Evolutionary conservation across 1,284 basidiomycete genomes (phyloP).

Genomic region (Cryptococcus sp.): DNA sequence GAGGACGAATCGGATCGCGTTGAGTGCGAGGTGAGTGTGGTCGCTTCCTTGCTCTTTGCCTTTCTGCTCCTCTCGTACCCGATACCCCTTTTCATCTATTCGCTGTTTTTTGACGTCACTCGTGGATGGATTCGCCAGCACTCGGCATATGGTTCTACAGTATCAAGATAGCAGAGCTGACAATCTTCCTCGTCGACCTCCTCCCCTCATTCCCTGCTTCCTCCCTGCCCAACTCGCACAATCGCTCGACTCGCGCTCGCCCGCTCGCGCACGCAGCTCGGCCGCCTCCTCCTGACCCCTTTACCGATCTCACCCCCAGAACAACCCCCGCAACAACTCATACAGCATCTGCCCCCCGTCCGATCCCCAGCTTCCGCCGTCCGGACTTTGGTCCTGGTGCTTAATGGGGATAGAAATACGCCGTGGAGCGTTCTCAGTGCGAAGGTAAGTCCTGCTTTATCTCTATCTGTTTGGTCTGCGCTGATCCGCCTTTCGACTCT

Average conservation of each 20-base stretch:
- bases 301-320: constrained; percentile 12
- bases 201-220: no score
- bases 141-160: no score
- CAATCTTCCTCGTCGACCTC: no score
- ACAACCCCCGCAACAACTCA: background rate
- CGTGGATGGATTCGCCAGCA: no score
- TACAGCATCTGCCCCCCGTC: constrained; percentile 20
- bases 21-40: constrained; percentile 37
- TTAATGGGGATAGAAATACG: constrained; percentile 29
- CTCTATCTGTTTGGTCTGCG: no score
- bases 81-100: background rate
- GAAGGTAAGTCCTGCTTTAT: constrained; percentile 26
- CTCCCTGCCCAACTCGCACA: no score
- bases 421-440: constrained; percentile 25
- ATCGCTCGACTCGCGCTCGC: no score
- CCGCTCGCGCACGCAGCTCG: constrained; percentile 12
- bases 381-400: constrained; percentile 29
- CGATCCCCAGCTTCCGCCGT: constrained; percentile 11
- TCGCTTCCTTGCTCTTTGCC: background rate
- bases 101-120: no score
- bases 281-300: constrained; percentile 17
- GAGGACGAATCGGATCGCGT: constrained; percentile 33
- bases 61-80: background rate
- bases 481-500: no score
- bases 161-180: no score